phyloP scores from a whole-genome alignment of 768 basidiomycete species.

The Agrocybe pediades region DNA sequence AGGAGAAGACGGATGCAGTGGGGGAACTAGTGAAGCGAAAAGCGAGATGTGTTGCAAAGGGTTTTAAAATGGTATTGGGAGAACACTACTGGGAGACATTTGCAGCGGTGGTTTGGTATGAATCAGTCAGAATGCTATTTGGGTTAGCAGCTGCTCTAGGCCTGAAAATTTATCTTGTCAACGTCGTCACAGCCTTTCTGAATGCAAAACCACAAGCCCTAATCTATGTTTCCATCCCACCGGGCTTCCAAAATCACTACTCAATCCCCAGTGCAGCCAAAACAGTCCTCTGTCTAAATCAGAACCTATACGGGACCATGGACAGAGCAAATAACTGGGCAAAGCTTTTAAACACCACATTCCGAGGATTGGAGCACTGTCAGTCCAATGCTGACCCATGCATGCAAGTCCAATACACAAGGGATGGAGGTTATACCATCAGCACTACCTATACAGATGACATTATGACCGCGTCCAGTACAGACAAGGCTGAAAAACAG shows the following conservation, averaged over 20 bases:
- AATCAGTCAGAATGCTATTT: slow-evolving; percentile 8
- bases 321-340: slow-evolving; percentile 22
- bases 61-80: slow-evolving; percentile 6
- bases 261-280: slow-evolving; percentile 24
- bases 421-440: slow-evolving; percentile 14
- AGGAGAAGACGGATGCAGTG: slow-evolving; percentile 4
- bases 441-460: slow-evolving; percentile 19
- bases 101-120: slow-evolving; percentile 9
- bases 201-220: slow-evolving; percentile 6
- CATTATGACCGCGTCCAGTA: slow-evolving; percentile 12
- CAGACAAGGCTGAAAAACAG: not conserved
- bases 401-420: slow-evolving; percentile 4
- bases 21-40: slow-evolving; percentile 6
- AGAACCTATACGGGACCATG: slow-evolving; percentile 27
- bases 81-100: slow-evolving; percentile 12
- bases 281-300: too few species aligned
- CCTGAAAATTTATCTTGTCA: slow-evolving; percentile 6
- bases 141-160: slow-evolving; percentile 4
- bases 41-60: slow-evolving; percentile 3
- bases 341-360: slow-evolving; percentile 7
- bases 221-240: slow-evolving; percentile 8
- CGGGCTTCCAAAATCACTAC: slow-evolving; percentile 19
- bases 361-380: slow-evolving; percentile 12
- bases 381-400: slow-evolving; percentile 20
- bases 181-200: slow-evolving; percentile 14